Conservation (phyloP, 2,329 filamentous ascomycete species). For the Nemania sp. region DNA sequence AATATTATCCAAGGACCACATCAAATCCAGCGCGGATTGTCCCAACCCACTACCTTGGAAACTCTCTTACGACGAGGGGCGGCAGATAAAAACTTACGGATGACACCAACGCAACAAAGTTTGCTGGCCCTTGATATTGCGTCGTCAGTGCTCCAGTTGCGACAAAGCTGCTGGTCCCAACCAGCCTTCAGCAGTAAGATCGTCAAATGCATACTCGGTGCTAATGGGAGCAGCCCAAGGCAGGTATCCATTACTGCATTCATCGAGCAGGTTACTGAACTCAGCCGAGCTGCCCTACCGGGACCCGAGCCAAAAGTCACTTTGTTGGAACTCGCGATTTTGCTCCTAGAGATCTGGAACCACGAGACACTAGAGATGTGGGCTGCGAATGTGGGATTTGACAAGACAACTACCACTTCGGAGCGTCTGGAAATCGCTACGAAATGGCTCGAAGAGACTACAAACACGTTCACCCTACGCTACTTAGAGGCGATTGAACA, state of each 20-base stretch:
- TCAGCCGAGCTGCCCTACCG: background rate
- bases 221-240: background rate
- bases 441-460: background rate
- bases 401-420: background rate
- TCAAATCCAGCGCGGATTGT: background rate
- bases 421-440: background rate
- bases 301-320: slow-evolving; percentile 20
- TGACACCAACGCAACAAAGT: background rate
- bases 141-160: slow-evolving; percentile 12
- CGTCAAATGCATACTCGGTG: background rate
- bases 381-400: background rate
- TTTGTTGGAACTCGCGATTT: slow-evolving; percentile 33
- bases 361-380: slow-evolving; percentile 23
- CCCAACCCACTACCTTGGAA: background rate
- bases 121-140: slow-evolving; percentile 12
- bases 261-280: slow-evolving; percentile 9
- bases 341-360: slow-evolving; percentile 35
- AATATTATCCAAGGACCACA: background rate
- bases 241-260: background rate
- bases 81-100: background rate
- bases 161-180: slow-evolving; percentile 11
- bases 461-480: background rate
- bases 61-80: background rate
- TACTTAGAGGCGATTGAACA: background rate
- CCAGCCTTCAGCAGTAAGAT: slow-evolving; percentile 8